phyloP scores from a whole-genome alignment of 805 yeast species.

The Teunomyces aglyptinius region DNA sequence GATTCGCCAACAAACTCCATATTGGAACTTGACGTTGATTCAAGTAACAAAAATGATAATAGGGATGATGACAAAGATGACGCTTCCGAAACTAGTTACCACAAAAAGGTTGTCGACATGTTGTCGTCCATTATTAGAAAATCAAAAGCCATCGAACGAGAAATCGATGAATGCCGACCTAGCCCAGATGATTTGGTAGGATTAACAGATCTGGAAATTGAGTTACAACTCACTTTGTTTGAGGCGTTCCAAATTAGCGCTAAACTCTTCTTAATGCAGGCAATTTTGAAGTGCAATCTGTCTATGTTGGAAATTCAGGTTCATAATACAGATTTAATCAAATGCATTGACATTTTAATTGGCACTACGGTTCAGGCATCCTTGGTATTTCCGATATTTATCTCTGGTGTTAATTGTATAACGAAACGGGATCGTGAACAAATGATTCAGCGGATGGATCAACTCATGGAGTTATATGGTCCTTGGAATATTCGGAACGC shows the following conservation, averaged over 20 bases:
- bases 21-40: neutral
- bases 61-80: slow-evolving; percentile 15
- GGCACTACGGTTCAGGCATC: slow-evolving; percentile 70
- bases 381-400: slow-evolving; percentile 72
- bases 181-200: slow-evolving; percentile 44
- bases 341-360: slow-evolving; percentile 58
- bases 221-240: slow-evolving; percentile 66
- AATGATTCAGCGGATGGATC: slow-evolving; percentile 53
- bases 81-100: slow-evolving; percentile 23
- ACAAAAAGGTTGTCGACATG: slow-evolving; percentile 18
- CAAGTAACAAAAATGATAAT: neutral
- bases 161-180: slow-evolving; percentile 53
- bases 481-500: slow-evolving; percentile 59
- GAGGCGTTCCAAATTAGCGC: slow-evolving; percentile 71
- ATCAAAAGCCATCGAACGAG: slow-evolving; percentile 43
- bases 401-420: slow-evolving; percentile 70
- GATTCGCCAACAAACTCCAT: neutral
- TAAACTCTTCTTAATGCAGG: slow-evolving; percentile 62
- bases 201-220: slow-evolving; percentile 49
- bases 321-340: slow-evolving; percentile 50
- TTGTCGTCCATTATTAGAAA: slow-evolving; percentile 28
- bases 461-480: slow-evolving; percentile 58
- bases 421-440: slow-evolving; percentile 48
- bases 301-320: slow-evolving; percentile 62
- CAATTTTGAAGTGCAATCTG: slow-evolving; percentile 60